Base-by-base conservation (phyloP, 495 filamentous ascomycete genomes). In the Neurospora sp. region DNA sequence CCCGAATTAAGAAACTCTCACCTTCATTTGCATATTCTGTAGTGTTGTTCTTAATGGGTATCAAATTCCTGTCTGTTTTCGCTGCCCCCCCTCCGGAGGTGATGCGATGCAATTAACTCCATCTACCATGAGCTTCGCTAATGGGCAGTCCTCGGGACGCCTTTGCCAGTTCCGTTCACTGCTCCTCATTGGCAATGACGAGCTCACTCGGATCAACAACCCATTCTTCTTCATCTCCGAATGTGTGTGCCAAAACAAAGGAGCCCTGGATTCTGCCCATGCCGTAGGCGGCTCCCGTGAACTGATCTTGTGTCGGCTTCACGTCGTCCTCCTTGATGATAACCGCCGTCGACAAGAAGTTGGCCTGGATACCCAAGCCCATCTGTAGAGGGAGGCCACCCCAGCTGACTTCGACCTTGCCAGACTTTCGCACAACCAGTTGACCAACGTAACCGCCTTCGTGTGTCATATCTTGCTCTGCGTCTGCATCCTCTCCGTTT, bases 231-330 rank as follows among this genome's bases (percentile, higher is more conserved):
- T 84, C 82, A 39, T 85, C 81, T n/a, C 78, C 82, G 81, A 83
- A 90, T 41, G 86, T 81, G 35, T 85, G 88, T n/a, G 80, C 85
- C 10, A 87, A 78, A 11, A 87, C 82, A 78, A 89, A 90, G 73
- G 86, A 87, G 42, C 85, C 87, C 81, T 85, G 83, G 42, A 91
- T 82, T 74, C 84, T 83, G 39, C 89, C 89, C 85, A 90, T 89
- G 53, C 83, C 82, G 68, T 81, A 83, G 11, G 86, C 87, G 44
- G 78, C 79, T 2, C 86, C 88, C 5, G 74, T 72, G 20, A 71
- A 42, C 65, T 77, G 75, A 10, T 61, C 59, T 7, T 80, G 80
- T 31, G 76, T 82, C 0, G 78, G 78, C 61, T 82, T 85, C 59
- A 80, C 79, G 39, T 86, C 80, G 6, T 77, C 79, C 37, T 85